Base-by-base conservation (phyloP, 148 eudicot species). In the Polygonum maritimum region DNA sequence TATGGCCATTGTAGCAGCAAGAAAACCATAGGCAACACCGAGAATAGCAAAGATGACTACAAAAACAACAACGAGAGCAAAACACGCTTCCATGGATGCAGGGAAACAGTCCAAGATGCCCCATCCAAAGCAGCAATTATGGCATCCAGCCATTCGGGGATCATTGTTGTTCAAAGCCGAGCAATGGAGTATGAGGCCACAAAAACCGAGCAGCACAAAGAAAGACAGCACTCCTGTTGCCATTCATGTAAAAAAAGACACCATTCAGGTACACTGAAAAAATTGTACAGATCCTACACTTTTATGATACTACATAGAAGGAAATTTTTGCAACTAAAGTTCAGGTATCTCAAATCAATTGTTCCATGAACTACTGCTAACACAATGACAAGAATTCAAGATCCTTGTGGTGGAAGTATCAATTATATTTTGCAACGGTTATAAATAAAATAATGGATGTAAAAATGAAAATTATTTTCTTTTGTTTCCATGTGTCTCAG, bases 41-140 rank as follows among this genome's bases (percentile, higher is more conserved):
- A 93, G 96, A 48, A 93, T 88, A 60, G 91, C 98, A 74, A 93
- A 93, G 65, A 93, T 80, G 26, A 93, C 89, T n/a, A 88, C 90
- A 74, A 91, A 89, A 18, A 93, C 85, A 69, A 91, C 79, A 69
- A 89, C 96, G 63, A 93, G 80, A 3, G 84, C 90, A 78, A 91
- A 91, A 78, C 96, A 93, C 67, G 91, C 96, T 84, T 93, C 98
- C 89, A 88, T 80, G 13, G 98, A 91, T 77, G 90, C 98, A 48
- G 96, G 93, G 70, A 91, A 93, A 78, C 93, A 88, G 77, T 89
- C 98, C 89, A 90, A 80, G 75, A 91, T 85, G 18, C 96, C 96
- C 89, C 98, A 90, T 45, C 98, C 98, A 76, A 86, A 90, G 79
- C 93, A 91, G 83, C 98, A 93, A 79, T 89, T 88, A 69, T 93